A percentile compares a stretch with the other conserved stretches of the same genome.
Evolutionary conservation across 345 rosid genomes (phyloP).

Genomic region (Gossypium herbaceum): DNA sequence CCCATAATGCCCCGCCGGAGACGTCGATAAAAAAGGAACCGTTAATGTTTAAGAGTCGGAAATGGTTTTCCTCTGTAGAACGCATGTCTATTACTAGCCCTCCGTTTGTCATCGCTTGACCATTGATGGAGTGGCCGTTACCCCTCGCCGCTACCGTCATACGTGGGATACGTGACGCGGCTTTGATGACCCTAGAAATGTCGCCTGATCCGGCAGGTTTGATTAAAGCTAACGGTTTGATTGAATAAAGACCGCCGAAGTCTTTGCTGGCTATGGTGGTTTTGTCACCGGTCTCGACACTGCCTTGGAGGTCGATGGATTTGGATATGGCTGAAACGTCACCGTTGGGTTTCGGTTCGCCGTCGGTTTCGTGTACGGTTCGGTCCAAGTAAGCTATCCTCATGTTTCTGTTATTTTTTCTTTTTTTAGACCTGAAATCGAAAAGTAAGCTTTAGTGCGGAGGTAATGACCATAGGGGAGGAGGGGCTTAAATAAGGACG

Average conservation of each 20-base stretch:
- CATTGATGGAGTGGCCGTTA: constrained; percentile 95
- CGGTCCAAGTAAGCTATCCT: constrained; percentile 79
- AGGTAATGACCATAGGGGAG: background rate
- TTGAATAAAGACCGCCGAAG: constrained; percentile 79
- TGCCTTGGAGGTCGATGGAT: constrained; percentile 58
- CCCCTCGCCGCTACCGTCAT: constrained; percentile 94
- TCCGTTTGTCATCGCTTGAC: constrained; percentile 83
- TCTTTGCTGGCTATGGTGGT: constrained; percentile 49
- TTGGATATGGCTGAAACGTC: constrained; percentile 36
- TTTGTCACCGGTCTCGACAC: constrained; percentile 29
- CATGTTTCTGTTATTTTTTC: background rate
- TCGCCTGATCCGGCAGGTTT: constrained; percentile 61
- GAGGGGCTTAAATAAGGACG: constrained; percentile 15
- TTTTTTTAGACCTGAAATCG: constrained; percentile 4
- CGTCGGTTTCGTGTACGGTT: constrained; percentile 62
- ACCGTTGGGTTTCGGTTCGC: constrained; percentile 38
- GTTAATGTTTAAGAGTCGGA: constrained; percentile 21
- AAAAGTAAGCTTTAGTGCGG: background rate
- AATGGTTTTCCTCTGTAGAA: constrained; percentile 42
- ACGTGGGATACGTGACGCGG: constrained; percentile 41
- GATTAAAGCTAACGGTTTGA: constrained; percentile 57
- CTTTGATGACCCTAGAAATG: constrained; percentile 48
- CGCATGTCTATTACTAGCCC: constrained; percentile 91
- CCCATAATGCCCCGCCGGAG: constrained; percentile 97
- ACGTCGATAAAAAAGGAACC: constrained; percentile 46